Base-by-base conservation (phyloP, 192 early-diverging fungal species). In the Podila minutissima region DNA sequence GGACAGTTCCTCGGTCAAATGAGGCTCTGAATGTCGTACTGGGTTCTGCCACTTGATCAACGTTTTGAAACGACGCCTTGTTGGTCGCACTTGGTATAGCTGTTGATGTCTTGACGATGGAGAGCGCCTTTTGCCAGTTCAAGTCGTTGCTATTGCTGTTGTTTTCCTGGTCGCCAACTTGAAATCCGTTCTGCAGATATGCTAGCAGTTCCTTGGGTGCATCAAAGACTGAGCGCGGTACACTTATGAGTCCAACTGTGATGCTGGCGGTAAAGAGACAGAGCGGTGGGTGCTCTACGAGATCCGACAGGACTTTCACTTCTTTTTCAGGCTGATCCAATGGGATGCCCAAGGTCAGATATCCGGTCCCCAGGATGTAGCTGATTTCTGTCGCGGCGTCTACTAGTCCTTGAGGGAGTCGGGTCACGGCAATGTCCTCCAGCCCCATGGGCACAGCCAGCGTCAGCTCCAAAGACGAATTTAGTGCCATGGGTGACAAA, bases 1-100 rank as follows among this genome's bases (percentile, higher is more conserved):
- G 64, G 5, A 81, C 53, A 17, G 67, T 59, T 1, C 77, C 77
- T 20, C 77, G 71, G 68, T 81, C 77, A 53, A 81, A 81, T 1
- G 77, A 69, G 6, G 71, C 77, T 20, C 77, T 63, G 37, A 69
- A 81, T 46, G 41, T 46, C 15, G 41, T 17, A 46, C 5, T 55
- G 64, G 26, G 67, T 37, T 22, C 6, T 15, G 58, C 19, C 24
- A 0, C 49, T 5, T 11, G 1, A 5, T 6, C 57, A n/a, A 24
- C 49, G 17, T 17, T 51, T 55, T 24, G 53, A 55, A 5, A 55
- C 6, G 53, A 26, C 8, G 24, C 8, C 3, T n/a, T 24, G 2
- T 1, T 24, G 4, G 24, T n/a, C 10, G 33, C 15, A 3, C 4
- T 11, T 5, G n/a, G n/a, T 50, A 6, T 49, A 17, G 4, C 3